Percentiles rank a stretch among this genome's conserved stretches.
These are phyloP conservation scores for Entoloma clypeatum DNA, from an alignment of 1,284 basidiomycete genomes.

Conservation along the genomic window DNA sequence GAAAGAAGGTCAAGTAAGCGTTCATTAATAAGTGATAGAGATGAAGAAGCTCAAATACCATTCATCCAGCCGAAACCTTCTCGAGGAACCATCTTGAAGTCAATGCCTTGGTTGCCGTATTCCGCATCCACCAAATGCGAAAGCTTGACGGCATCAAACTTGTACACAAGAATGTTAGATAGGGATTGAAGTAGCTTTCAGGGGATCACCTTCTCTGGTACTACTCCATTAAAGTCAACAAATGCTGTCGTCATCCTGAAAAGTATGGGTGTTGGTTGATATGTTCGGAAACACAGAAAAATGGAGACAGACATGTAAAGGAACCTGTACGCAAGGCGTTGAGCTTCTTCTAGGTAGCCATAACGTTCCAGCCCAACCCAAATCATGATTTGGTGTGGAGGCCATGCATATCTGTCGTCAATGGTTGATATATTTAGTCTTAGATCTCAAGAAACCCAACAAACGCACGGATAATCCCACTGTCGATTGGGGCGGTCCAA, in stretches of 20 bases:
- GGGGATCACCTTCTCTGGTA: slow-evolving; percentile 81
- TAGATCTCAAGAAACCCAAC: slow-evolving; percentile 11
- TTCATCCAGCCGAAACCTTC: slow-evolving; percentile 99
- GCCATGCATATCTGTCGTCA: slow-evolving; percentile 67
- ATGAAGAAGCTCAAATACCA: slow-evolving; percentile 41
- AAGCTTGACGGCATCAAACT: slow-evolving; percentile 94
- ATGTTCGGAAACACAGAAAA: background rate
- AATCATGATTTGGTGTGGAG: slow-evolving; percentile 94
- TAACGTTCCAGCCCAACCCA: slow-evolving; percentile 98
- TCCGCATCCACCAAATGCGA: slow-evolving; percentile 97
- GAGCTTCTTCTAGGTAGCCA: slow-evolving; percentile 91
- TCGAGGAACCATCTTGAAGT: slow-evolving; percentile 94
- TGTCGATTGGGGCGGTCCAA: slow-evolving; percentile 97
- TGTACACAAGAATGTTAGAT: slow-evolving; percentile 5
- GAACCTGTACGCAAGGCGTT: slow-evolving; percentile 92
- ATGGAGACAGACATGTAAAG: slow-evolving; percentile 78
- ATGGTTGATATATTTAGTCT: slow-evolving; percentile 8
- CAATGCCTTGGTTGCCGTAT: slow-evolving; percentile 97
- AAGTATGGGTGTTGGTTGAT: slow-evolving; percentile 7
- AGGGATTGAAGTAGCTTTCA: background rate
- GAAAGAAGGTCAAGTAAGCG: slow-evolving; percentile 20
- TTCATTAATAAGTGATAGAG: background rate
- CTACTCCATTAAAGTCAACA: slow-evolving; percentile 95
- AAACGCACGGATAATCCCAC: slow-evolving; percentile 86
- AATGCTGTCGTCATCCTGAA: slow-evolving; percentile 86